phyloP scores from a whole-genome alignment of 2,329 filamentous ascomycete genomes.

The Phyllosticta citribraziliensis region DNA sequence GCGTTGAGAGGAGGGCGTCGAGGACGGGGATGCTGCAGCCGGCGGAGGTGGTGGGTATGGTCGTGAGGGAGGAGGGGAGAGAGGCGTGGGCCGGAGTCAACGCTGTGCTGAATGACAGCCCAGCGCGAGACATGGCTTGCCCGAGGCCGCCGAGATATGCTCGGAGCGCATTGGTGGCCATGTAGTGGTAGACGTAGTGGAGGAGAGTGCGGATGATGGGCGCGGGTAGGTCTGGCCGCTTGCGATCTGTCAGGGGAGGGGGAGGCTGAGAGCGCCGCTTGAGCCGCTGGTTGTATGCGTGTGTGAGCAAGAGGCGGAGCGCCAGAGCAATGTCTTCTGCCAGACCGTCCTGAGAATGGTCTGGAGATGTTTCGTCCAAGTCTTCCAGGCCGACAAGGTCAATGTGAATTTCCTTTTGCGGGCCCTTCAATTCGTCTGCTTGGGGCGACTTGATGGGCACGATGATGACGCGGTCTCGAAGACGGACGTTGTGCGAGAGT shows the following conservation, averaged over 20 bases:
- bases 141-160: slow-evolving; percentile 20
- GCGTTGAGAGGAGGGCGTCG: slow-evolving; percentile 14
- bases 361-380: slow-evolving; percentile 17
- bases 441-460: slow-evolving; percentile 17
- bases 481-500: slow-evolving; percentile 58
- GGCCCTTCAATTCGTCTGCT: slow-evolving; percentile 25
- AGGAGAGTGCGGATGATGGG: slow-evolving; percentile 51
- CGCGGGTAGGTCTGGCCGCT: slow-evolving; percentile 41
- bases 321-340: slow-evolving; percentile 58
- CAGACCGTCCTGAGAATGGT: slow-evolving; percentile 32
- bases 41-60: slow-evolving; percentile 16
- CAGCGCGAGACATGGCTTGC: slow-evolving; percentile 19
- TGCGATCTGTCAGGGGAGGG: slow-evolving; percentile 42
- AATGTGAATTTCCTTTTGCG: slow-evolving; percentile 52
- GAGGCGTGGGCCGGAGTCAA: slow-evolving; percentile 11
- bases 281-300: slow-evolving; percentile 69
- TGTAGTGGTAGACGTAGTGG: slow-evolving; percentile 42
- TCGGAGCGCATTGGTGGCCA: slow-evolving; percentile 27
- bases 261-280: slow-evolving; percentile 57
- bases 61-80: not conserved
- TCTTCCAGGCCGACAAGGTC: slow-evolving; percentile 57
- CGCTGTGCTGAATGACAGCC: slow-evolving; percentile 20
- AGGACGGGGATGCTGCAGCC: slow-evolving; percentile 8
- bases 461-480: slow-evolving; percentile 39
- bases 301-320: slow-evolving; percentile 66